Conservation (phyloP, 1,139 yeast genomes). For the Cylindricascospora bacillispora region DNA sequence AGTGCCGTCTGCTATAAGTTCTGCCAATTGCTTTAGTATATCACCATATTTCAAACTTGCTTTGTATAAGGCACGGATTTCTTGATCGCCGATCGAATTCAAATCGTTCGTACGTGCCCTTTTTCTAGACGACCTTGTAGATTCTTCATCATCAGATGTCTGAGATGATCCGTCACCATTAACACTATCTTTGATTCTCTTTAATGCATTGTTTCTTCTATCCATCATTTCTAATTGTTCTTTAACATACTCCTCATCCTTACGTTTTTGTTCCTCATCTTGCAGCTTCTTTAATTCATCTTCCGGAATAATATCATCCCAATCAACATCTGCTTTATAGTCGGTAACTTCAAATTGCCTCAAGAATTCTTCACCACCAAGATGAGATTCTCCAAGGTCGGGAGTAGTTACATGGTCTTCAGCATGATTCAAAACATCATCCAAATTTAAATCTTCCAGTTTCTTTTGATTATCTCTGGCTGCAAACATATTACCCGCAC, state of each 20-base stretch:
- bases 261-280: constrained; percentile 77
- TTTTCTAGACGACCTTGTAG: constrained; percentile 22
- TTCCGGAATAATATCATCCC: constrained; percentile 99
- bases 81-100: constrained; percentile 67
- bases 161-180: constrained; percentile 25
- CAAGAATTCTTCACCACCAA: constrained; percentile 96
- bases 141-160: constrained; percentile 32
- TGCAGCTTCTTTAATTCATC: constrained; percentile 82
- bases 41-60: constrained; percentile 78
- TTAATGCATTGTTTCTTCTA: constrained; percentile 64
- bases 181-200: constrained; percentile 36
- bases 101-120: constrained; percentile 31
- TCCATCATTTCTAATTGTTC: constrained; percentile 84
- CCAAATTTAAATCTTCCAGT: constrained; percentile 87
- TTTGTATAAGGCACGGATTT: constrained; percentile 75
- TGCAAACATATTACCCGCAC: constrained; percentile 97
- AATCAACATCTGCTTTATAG: constrained; percentile 93
- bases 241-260: constrained; percentile 75
- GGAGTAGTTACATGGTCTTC: constrained; percentile 97
- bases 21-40: constrained; percentile 70
- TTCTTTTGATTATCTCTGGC: constrained; percentile 87
- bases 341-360: constrained; percentile 97
- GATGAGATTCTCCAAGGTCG: constrained; percentile 87
- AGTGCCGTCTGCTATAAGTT: constrained; percentile 80
- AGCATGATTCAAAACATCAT: constrained; percentile 91